Percentiles rank a stretch among this genome's conserved stretches.
phyloP scores from a whole-genome alignment of 176 grass and related monocot species.

The Triticum turgidum region DNA sequence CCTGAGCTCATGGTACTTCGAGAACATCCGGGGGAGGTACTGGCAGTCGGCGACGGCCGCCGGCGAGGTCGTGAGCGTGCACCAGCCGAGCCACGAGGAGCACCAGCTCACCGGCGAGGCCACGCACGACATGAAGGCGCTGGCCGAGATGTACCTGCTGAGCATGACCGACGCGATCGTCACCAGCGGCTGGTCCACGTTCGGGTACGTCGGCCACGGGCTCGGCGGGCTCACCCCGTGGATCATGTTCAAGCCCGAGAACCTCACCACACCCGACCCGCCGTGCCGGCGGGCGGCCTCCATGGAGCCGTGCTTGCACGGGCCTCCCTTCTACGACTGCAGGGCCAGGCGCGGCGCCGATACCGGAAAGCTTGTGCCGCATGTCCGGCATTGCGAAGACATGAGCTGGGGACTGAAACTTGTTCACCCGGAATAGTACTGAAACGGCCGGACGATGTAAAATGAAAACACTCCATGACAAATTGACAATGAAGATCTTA shows the following conservation, averaged over 20 bases:
- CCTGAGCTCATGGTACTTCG: conserved; percentile 51
- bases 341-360: conserved; percentile 22
- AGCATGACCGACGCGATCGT: conserved; percentile 49
- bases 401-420: conserved; percentile 51
- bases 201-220: conserved; percentile 43
- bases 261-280: conserved; percentile 29
- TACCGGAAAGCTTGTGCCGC: conserved; percentile 32
- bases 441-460: not conserved
- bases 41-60: conserved; percentile 44
- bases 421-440: conserved; percentile 37
- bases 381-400: conserved; percentile 52
- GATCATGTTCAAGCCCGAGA: conserved; percentile 47
- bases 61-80: conserved; percentile 52
- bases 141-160: conserved; percentile 63
- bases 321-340: conserved; percentile 36
- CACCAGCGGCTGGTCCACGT: conserved; percentile 54
- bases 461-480: not conserved
- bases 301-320: conserved; percentile 48
- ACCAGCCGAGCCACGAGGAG: conserved; percentile 78
- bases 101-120: conserved; percentile 37
- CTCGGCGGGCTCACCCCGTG: conserved; percentile 54
- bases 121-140: conserved; percentile 61
- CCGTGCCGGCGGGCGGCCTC: conserved; percentile 32
- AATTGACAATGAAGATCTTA: not conserved
- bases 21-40: conserved; percentile 56